Evolutionary conservation across 495 filamentous ascomycete species (phyloP), one percentile per base, ranked within the genome.

Genomic region (Penicillium pulvis): DNA sequence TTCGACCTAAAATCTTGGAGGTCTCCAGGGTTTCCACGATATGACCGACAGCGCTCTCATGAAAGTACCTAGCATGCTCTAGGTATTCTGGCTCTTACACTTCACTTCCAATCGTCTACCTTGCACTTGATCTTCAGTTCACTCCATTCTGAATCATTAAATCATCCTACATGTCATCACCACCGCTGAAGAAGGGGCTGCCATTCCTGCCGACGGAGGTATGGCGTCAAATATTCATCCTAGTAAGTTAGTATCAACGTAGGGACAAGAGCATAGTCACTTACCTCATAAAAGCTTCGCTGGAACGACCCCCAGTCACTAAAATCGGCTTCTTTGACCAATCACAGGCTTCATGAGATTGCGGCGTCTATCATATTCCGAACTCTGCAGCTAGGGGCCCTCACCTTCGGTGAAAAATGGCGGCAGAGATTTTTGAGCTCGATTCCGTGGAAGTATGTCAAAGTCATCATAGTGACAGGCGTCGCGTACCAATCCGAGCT

Each of bases 261-360:
- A 14, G 35, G 16, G 35, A 16, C 10, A 39, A 39, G 0, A 12
- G 14, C 16, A 14, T 16, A 39, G 11, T 16, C 35, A 12, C 35
- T 39, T 39, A 39, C 14, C 4, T 39, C 14, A 14, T 39, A 16
- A 16, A 39, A 39, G 6, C 35, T 39, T 39, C 14, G 16, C 35
- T 39, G 35, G 35, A 39, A 7, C 35, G 35, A 39, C 35, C 35
- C 11, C 16, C 14, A n/a, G 9, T 3, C 43, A 23, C 8, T 46
- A 12, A 46, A 46, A 6, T 20, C 10, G 17, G 43, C 23, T 20
- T 20, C 17, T 46, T 46, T 24, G 2, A 26, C 9, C 10, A 26
- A 46, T 26, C 43, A 16, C 43, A 20, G 6, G 43, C 43, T 46
- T 20, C n/a, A 8, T 46, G 43, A 46, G n/a, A 46, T 46, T 46